Conservation (phyloP, 176 grass and related monocot genomes). For the Ananas comosus region DNA sequence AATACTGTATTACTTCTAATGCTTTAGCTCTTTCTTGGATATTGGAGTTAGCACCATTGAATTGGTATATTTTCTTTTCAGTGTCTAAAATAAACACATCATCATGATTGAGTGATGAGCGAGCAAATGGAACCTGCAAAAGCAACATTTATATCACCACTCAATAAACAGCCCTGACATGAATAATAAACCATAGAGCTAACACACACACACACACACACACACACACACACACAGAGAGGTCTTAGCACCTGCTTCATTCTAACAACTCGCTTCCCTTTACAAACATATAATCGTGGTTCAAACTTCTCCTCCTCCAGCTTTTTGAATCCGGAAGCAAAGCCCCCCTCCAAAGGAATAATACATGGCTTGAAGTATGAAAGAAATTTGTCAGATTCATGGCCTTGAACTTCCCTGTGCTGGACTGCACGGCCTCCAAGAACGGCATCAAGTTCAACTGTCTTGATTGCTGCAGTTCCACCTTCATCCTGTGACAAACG, state of each 20-base stretch:
- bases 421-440: slow-evolving; percentile 92
- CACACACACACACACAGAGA: not conserved
- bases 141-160: slow-evolving; percentile 14
- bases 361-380: slow-evolving; percentile 98
- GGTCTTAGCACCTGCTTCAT: slow-evolving; percentile 65
- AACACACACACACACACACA: no score
- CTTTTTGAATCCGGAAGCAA: slow-evolving; percentile 89
- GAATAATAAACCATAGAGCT: slow-evolving; percentile 4
- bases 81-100: slow-evolving; percentile 96
- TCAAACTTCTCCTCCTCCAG: slow-evolving; percentile 83
- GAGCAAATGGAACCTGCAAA: slow-evolving; percentile 90
- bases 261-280: slow-evolving; percentile 90
- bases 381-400: slow-evolving; percentile 93
- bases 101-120: slow-evolving; percentile 85
- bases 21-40: slow-evolving; percentile 99
- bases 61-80: slow-evolving; percentile 85
- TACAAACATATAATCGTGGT: slow-evolving; percentile 69
- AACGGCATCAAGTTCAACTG: slow-evolving; percentile 82
- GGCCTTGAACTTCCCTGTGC: slow-evolving; percentile 85
- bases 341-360: slow-evolving; percentile 94
- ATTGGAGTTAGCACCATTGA: slow-evolving; percentile 94
- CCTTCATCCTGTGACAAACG: slow-evolving; percentile 71
- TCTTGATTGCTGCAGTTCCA: slow-evolving; percentile 93
- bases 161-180: slow-evolving; percentile 11
- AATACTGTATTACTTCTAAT: slow-evolving; percentile 88